phyloP scores from a whole-genome alignment of 306 rosid species.

The Malus domestica region ASM211411v1 NC_041795.1:36592001-36592500 shows the following conservation, averaged over 20 bases:
- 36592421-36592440: conserved; percentile 3
- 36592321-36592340: conserved; percentile 96
- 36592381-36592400: conserved; percentile 77
- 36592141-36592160: conserved; percentile 82
- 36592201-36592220: not conserved
- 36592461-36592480: not conserved
- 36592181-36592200: conserved; percentile 37
- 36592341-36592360: conserved; percentile 79
- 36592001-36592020: conserved; percentile 12
- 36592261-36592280: not conserved
- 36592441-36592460: conserved; percentile 3
- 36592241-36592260: no score
- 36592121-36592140: conserved; percentile 91
- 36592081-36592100: conserved; percentile 48
- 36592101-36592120: conserved; percentile 90
- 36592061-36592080: conserved; percentile 63
- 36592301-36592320: conserved; percentile 2
- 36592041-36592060: conserved; percentile 62
- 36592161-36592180: conserved; percentile 69
- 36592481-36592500: not conserved
- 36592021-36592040: not conserved
- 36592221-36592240: not conserved
- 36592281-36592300: not conserved
- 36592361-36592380: conserved; percentile 78
- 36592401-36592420: conserved; percentile 47